Percentiles rank a stretch among this genome's conserved stretches.
These are phyloP conservation scores for Leersia perrieri DNA, from an alignment of 176 grass and related monocot genomes.

Conservation along the genomic window DNA sequence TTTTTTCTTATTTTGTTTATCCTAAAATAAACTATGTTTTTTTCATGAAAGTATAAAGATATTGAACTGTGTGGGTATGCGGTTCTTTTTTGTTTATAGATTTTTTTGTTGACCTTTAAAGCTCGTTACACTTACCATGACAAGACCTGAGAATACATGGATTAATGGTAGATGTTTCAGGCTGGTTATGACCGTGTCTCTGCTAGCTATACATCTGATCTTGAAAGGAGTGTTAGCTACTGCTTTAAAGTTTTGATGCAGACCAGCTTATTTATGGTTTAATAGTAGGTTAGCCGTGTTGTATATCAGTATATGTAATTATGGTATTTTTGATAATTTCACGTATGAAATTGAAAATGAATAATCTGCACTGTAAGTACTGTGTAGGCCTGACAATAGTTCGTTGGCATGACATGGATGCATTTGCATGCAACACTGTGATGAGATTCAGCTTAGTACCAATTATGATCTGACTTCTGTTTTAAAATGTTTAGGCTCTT, in stretches of 20 bases:
- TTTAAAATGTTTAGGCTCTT: slow-evolving; percentile 60
- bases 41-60: slow-evolving; percentile 4
- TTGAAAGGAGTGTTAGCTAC: not conserved
- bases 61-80: not conserved
- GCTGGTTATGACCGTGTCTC: not conserved
- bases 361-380: not conserved
- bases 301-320: not conserved
- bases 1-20: not conserved
- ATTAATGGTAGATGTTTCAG: not conserved
- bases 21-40: not conserved
- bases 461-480: slow-evolving; percentile 18
- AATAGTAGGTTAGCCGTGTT: not conserved
- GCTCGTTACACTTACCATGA: not conserved
- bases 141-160: not conserved
- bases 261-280: not conserved
- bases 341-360: not conserved
- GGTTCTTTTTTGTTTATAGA: not conserved
- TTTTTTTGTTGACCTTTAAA: slow-evolving; percentile 5
- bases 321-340: not conserved
- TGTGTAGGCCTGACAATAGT: not conserved
- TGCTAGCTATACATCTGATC: not conserved
- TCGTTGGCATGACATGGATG: not conserved
- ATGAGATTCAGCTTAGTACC: not conserved
- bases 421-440: not conserved
- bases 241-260: not conserved